Base-by-base conservation (phyloP, 2,329 filamentous ascomycete genomes). In the Nemania sp. region DNA sequence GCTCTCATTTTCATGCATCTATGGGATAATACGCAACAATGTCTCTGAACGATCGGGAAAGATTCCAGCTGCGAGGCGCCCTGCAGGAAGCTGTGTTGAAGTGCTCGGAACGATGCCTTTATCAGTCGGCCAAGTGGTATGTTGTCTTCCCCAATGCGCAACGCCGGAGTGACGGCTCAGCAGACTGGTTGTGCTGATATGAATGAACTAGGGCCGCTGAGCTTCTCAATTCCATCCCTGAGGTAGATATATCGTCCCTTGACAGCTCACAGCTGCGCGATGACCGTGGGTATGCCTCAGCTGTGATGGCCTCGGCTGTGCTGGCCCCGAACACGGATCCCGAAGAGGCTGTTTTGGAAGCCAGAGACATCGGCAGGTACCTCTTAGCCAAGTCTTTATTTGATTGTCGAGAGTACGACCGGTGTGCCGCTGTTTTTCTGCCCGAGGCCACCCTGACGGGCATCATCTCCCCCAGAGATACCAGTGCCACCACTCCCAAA, bases 81-180 rank as follows among this genome's bases (percentile, higher is more conserved):
- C 82, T 97, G 45, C 91, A 96, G 74, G 89, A 92, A 71, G 92
- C 94, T 32, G 89, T 95, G 2, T 83, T 95, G 21, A 92, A 92
- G 73, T 98, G 93, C 78, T 96, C 92, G 1, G 95, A 99, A 74
- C 83, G 95, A 74, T 97, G 95, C 75, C 84, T 99, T 12, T 98
- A 97, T 72, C 93, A 97, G 71, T 95, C 94, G 6, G 89, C 95
- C 29, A 98, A 98, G 87, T 99, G 95, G 95, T 97, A 74, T 58
- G 70, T 50, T 25, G 39, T 32, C 20, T 37, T 45, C 18, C n/a
- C 35, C 25, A 18, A 25, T 17, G 12, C 18, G 10, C 37, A 21
- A 20, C 10, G 32, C 18, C 32, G 15, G 18, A 11, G 29, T 20
- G 1, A 10, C 6, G 29, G n/a, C n/a, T n/a, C n/a, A 17, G n/a